Conservation (phyloP, 2,329 filamentous ascomycete genomes). For the Xylariaceae sp. region DNA sequence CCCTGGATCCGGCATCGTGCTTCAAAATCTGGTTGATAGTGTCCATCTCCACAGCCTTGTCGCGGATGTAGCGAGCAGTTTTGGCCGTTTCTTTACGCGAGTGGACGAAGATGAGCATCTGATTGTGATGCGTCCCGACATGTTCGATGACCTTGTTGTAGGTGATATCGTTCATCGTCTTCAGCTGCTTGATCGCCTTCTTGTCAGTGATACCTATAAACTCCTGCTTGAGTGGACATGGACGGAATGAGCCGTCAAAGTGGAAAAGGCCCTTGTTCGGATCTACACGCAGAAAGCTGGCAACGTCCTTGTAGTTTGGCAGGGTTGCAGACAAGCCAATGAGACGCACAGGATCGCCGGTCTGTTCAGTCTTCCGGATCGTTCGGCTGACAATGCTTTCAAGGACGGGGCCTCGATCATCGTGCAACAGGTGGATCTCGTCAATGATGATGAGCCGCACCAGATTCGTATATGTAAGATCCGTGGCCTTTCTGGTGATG, state of each 20-base stretch:
- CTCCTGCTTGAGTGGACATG: constrained; percentile 91
- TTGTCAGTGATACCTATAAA: constrained; percentile 97
- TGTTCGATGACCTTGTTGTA: constrained; percentile 97
- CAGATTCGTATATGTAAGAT: constrained; percentile 95
- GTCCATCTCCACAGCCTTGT: constrained; percentile 94
- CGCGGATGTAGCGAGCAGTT: constrained; percentile 90
- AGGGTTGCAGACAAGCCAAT: constrained; percentile 91
- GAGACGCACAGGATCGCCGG: constrained; percentile 84
- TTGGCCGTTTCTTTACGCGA: constrained; percentile 98
- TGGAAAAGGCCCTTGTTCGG: constrained; percentile 83
- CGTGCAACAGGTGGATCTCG: constrained; percentile 95
- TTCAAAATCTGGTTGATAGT: constrained; percentile 94
- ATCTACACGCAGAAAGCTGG: constrained; percentile 89
- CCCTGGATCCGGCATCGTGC: constrained; percentile 84
- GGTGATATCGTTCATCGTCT: constrained; percentile 98
- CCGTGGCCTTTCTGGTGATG: constrained; percentile 94
- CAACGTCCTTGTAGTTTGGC: constrained; percentile 94
- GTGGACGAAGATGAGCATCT: constrained; percentile 99
- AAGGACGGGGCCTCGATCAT: constrained; percentile 91
- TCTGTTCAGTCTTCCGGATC: constrained; percentile 88
- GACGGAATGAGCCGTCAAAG: constrained; percentile 89
- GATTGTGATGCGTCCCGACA: constrained; percentile 85
- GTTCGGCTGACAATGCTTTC: constrained; percentile 96
- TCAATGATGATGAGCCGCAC: constrained; percentile 95
- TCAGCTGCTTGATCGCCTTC: constrained; percentile 97